Base-by-base conservation (phyloP, 2,329 filamentous ascomycete species). In the Cladosporium sp. region DNA sequence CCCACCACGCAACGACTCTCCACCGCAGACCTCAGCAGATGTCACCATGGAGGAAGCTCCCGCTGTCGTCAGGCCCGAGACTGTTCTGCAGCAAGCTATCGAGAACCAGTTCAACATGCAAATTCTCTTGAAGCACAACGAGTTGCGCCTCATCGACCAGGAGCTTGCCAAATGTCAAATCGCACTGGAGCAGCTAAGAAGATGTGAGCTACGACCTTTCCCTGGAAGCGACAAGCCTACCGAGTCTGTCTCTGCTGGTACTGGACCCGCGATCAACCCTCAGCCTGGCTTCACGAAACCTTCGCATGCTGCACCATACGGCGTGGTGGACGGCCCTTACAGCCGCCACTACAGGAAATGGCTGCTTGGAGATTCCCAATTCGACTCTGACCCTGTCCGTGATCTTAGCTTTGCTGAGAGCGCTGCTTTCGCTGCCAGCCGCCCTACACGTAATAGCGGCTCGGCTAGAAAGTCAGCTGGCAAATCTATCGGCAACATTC, bases 161-260 rank as follows among this genome's bases (percentile, higher is more conserved):
- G 95, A 98, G 81, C 86, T 98, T 70, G 94, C 92, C 70, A 98
- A 97, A 82, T 97, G 93, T 76, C 93, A 98, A 81, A 83, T 93
- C 70, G 92, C 93, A 12, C 85, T 98, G 71, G 95, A 99, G 80
- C 95, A 98, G 80, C 83, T 99, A 69, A 91, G 95, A 72, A 89
- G 95, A 68, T 97, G 93, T 80, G 90, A 95, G 76, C 84, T 98
- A 71, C 94, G 97, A 72, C 94, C 94, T 4, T 98, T 93, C 77
- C 93, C 94, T 36, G 87, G 89, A 69, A 87, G 87, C 69, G 84
- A 87, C 69, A 86, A 87, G 49, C 87, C 88, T 10, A 89, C 90
- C 30, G 81, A 86, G 69, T 85, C 90, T 70, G 87, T 96, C 72
- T 90, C 88, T 78, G 84, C 84, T 70, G 93, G 93, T 68, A 88